Percentiles rank a stretch among this genome's conserved stretches.
Evolutionary conservation across 1,284 basidiomycete species (phyloP).

Genomic region (Leccinum fallax): DNA sequence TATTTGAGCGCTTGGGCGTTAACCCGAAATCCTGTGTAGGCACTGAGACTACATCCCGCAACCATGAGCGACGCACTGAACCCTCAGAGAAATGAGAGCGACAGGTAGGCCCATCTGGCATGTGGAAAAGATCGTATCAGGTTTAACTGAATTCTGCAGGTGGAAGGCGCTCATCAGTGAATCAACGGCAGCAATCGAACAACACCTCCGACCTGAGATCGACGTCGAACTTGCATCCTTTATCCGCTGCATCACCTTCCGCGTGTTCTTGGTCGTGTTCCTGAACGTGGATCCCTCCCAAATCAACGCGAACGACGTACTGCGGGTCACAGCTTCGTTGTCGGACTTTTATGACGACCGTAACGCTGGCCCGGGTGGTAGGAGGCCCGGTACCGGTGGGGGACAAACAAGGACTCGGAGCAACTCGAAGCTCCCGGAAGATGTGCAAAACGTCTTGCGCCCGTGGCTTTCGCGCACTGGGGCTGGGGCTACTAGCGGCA

Average conservation of each 20-base stretch:
- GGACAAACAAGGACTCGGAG: background rate
- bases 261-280: conserved; percentile 43
- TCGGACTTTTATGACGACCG: conserved; percentile 41
- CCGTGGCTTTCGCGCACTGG: conserved; percentile 39
- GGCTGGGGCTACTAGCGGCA: background rate
- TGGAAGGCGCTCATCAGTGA: conserved; percentile 31
- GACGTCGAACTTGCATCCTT: conserved; percentile 40
- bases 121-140: background rate
- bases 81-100: conserved; percentile 32
- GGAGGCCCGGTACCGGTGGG: background rate
- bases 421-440: conserved; percentile 13
- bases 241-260: conserved; percentile 47
- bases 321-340: conserved; percentile 40
- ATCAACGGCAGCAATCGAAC: conserved; percentile 32
- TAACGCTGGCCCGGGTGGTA: background rate
- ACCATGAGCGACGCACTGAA: conserved; percentile 45
- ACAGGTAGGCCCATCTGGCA: conserved; percentile 19
- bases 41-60: conserved; percentile 9
- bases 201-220: conserved; percentile 11
- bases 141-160: conserved; percentile 19
- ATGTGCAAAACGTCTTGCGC: conserved; percentile 35
- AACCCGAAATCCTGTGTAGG: background rate
- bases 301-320: conserved; percentile 33
- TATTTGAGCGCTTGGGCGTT: conserved; percentile 13
- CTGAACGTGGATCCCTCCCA: conserved; percentile 40